A percentile compares a stretch with the other conserved stretches of the same genome.
These are phyloP conservation scores for Strobilomyces confusus DNA, from an alignment of 768 basidiomycete species.

Conservation along the genomic window DNA sequence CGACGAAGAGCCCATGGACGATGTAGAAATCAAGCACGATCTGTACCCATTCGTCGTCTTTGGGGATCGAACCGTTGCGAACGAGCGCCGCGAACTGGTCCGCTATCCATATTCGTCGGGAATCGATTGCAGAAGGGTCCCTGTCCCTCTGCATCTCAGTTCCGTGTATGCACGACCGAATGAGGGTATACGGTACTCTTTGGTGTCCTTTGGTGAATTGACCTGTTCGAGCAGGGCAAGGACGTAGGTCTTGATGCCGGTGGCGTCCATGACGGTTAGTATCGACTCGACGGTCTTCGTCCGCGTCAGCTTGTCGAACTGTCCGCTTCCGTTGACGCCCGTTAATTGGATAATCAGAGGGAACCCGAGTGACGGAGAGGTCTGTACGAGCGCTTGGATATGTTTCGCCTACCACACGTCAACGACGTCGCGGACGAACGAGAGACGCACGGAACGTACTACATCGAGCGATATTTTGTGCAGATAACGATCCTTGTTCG, in stretches of 20 bases:
- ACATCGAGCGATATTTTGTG: slow-evolving; percentile 86
- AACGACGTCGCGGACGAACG: background rate
- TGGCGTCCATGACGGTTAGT: slow-evolving; percentile 63
- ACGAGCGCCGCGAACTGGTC: slow-evolving; percentile 81
- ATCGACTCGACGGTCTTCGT: slow-evolving; percentile 91
- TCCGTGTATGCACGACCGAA: background rate
- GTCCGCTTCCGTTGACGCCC: slow-evolving; percentile 74
- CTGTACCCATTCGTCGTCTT: slow-evolving; percentile 74
- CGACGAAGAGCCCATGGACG: slow-evolving; percentile 75
- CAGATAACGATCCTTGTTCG: slow-evolving; percentile 80
- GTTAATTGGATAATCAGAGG: slow-evolving; percentile 82
- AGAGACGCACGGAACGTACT: slow-evolving; percentile 39
- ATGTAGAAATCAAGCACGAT: slow-evolving; percentile 76
- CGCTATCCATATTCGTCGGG: slow-evolving; percentile 74
- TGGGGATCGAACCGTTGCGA: slow-evolving; percentile 75
- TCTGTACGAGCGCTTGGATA: slow-evolving; percentile 70
- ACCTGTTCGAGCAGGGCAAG: slow-evolving; percentile 63
- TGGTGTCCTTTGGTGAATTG: slow-evolving; percentile 41
- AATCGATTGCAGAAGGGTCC: slow-evolving; percentile 44
- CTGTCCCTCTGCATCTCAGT: slow-evolving; percentile 31
- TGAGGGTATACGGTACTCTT: slow-evolving; percentile 36
- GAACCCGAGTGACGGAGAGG: slow-evolving; percentile 77
- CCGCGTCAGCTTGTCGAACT: slow-evolving; percentile 89
- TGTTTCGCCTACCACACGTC: slow-evolving; percentile 56
- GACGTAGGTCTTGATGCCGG: slow-evolving; percentile 77